Conservation (phyloP, 2,329 filamentous ascomycete species). For the Colletotrichum endophyticum region DNA sequence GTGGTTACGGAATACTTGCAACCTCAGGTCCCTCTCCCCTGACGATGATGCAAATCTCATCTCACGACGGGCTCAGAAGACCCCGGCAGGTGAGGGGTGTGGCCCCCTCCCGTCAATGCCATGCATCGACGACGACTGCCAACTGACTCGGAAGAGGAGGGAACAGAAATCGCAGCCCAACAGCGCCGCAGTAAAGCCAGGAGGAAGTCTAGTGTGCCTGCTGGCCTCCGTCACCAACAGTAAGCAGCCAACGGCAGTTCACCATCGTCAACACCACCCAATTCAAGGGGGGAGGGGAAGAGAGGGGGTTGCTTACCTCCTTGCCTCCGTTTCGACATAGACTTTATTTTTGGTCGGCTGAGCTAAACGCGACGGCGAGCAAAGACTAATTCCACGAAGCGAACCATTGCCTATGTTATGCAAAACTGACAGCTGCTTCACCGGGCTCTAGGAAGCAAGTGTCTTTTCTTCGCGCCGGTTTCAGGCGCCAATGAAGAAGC, state of each 20-base stretch:
- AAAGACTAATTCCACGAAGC: not conserved
- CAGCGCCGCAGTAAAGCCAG: not conserved
- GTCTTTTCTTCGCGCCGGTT: not conserved
- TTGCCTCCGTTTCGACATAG: slow-evolving; percentile 9
- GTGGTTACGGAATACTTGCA: not conserved
- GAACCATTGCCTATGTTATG: not conserved
- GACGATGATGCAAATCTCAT: not conserved
- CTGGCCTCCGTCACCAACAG: not conserved
- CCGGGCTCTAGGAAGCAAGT: not conserved
- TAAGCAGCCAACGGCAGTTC: not conserved
- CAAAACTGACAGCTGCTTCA: slow-evolving; percentile 11
- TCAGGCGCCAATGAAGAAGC: not conserved
- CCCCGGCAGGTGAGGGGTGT: not conserved
- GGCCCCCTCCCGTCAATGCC: not conserved
- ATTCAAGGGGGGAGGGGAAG: not conserved
- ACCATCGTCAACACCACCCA: not conserved
- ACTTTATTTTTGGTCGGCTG: not conserved
- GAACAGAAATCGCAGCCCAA: not conserved
- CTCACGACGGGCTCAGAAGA: not conserved
- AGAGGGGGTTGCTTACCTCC: not conserved
- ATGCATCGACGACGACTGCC: not conserved
- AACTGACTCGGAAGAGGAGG: not conserved
- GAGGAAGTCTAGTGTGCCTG: not conserved
- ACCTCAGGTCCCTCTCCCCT: not conserved
- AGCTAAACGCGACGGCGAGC: not conserved